Conservation (phyloP, 2,329 filamentous ascomycete genomes). For the Alternaria postmessia region DNA sequence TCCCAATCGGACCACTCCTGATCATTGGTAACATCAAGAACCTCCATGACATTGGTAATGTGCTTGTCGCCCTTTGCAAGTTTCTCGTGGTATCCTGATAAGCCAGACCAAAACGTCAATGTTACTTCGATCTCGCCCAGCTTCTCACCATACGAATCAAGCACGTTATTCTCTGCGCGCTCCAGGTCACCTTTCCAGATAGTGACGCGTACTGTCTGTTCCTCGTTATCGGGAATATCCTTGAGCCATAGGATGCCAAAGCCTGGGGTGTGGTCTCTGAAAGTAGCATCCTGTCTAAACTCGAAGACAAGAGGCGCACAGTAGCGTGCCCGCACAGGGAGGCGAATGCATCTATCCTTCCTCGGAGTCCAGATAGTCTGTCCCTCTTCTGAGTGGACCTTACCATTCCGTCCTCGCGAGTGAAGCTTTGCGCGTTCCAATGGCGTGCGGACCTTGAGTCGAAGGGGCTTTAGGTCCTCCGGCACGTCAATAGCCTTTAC, state of each 20-base stretch:
- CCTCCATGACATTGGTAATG: conserved; percentile 68
- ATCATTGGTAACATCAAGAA: conserved; percentile 68
- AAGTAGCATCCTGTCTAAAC: conserved; percentile 64
- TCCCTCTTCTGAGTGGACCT: conserved; percentile 39
- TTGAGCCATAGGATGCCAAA: conserved; percentile 74
- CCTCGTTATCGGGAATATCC: conserved; percentile 73
- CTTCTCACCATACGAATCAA: conserved; percentile 63
- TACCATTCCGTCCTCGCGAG: conserved; percentile 43
- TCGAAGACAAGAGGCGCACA: conserved; percentile 63
- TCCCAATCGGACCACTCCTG: conserved; percentile 57
- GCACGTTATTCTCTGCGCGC: conserved; percentile 58
- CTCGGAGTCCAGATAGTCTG: conserved; percentile 63
- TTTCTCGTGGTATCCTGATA: conserved; percentile 66
- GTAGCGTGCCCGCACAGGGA: conserved; percentile 70
- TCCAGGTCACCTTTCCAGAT: conserved; percentile 73
- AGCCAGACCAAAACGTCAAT: conserved; percentile 68
- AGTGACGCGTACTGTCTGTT: conserved; percentile 64
- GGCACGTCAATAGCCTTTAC: conserved; percentile 61
- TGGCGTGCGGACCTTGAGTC: conserved; percentile 68
- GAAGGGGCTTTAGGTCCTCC: conserved; percentile 57
- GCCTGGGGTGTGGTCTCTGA: conserved; percentile 65
- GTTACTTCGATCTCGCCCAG: conserved; percentile 67
- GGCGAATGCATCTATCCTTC: conserved; percentile 54
- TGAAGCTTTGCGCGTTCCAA: conserved; percentile 68
- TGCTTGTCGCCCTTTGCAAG: conserved; percentile 64